These are phyloP conservation scores for Teunomyces cretensis DNA, from an alignment of 805 yeast species.

Conservation along the genomic window DNA sequence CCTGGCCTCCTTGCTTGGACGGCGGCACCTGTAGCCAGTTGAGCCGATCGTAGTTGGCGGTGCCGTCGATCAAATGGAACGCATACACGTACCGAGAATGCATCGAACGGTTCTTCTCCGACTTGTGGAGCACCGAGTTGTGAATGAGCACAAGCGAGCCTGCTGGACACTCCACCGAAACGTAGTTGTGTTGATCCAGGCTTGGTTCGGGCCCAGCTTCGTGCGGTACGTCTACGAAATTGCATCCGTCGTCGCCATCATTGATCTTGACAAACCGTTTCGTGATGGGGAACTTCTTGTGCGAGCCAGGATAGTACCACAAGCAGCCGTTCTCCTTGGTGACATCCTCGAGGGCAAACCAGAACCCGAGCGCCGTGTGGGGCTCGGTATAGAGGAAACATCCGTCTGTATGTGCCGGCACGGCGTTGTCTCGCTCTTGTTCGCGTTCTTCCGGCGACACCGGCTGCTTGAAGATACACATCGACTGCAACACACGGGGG, in stretches of 20 bases:
- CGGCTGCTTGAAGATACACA: constrained; percentile 80
- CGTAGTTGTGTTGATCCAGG: constrained; percentile 43
- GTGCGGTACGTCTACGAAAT: constrained; percentile 41
- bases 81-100: constrained; percentile 74
- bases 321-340: constrained; percentile 66
- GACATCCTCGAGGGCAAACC: constrained; percentile 81
- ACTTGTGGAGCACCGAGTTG: constrained; percentile 69
- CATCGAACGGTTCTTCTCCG: constrained; percentile 55
- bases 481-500: constrained; percentile 73
- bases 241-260: constrained; percentile 54
- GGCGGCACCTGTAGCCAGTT: constrained; percentile 84
- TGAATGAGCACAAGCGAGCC: constrained; percentile 73
- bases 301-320: constrained; percentile 69
- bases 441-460: constrained; percentile 7
- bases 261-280: constrained; percentile 63
- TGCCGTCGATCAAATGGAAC: constrained; percentile 76
- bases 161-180: constrained; percentile 60
- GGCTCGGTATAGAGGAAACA: constrained; percentile 73
- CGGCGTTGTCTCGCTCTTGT: constrained; percentile 48
- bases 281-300: constrained; percentile 52
- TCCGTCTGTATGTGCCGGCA: constrained; percentile 77
- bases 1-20: constrained; percentile 51
- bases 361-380: constrained; percentile 69
- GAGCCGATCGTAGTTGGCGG: constrained; percentile 53
- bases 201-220: constrained; percentile 17